Evolutionary conservation across 176 grass and related monocot genomes (phyloP), one percentile per base, ranked within the genome.

Genomic region (Zizania latifolia): DNA sequence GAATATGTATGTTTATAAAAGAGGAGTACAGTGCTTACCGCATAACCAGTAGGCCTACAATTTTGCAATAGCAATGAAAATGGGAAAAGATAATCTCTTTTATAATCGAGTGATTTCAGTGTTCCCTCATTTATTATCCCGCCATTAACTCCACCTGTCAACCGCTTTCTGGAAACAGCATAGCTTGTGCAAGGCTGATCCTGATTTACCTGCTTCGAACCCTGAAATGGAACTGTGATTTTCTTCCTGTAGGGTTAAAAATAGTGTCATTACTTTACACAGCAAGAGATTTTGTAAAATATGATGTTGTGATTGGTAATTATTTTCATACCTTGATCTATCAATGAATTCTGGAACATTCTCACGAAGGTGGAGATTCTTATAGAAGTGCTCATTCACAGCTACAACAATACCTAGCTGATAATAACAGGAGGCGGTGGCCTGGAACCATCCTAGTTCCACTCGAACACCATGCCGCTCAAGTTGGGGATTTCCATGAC

Each of bases 381-480:
- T 92, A 68, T 94, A 99, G 87, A 99, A 92, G 64, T 83, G 63
- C 75, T 99, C 91, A 80, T 94, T 90, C 59, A 99, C 79, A 43
- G 86, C 63, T 46, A 94, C 89, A 55, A 99, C 75, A 39, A 94
- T 89, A 22, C 95, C 95, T 28, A 99, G 79, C 76, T 99, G 95
- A 80, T 92, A 94, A 85, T 99, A 99, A 81, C 89, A 84, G 79
- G 95, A 99, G 65, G 91, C 89, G 74, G 95, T 99, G 37, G 89
- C 77, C 64, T 94, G 95, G 76, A 99, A 94, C 95, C 91, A 99
- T 65, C 89, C 89, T 66, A 99, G 79, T 62, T 99, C 91, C 36
- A 92, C 76, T 81, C 82, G 90, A 54, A 99, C 79, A 58, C 95
- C 95, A 81, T 86, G 89, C 36, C 62, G 80, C 71, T 88, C 95